These are phyloP conservation scores for Saccharomycopsis fibuligera DNA, from an alignment of 805 yeast genomes.

Conservation along the genomic window DNA sequence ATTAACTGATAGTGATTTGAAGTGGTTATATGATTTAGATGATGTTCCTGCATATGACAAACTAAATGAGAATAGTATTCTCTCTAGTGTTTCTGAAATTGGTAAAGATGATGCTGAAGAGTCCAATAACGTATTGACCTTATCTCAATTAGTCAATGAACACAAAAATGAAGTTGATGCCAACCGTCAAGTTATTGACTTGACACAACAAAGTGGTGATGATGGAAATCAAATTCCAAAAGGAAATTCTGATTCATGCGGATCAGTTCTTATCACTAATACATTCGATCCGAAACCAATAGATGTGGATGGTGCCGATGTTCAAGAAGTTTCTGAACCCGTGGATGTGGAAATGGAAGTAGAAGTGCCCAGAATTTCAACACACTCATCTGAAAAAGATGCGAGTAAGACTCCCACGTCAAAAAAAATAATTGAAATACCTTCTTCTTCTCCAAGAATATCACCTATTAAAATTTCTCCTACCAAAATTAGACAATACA, in stretches of 20 bases:
- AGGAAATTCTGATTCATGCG: background rate
- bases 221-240: background rate
- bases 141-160: constrained; percentile 11
- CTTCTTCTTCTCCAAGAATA: constrained; percentile 19
- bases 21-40: constrained; percentile 19
- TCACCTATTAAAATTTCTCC: constrained; percentile 16
- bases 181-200: background rate
- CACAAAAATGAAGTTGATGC: background rate
- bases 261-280: background rate
- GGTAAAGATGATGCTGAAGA: background rate
- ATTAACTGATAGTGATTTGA: constrained; percentile 16
- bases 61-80: background rate
- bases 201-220: constrained; percentile 1
- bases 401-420: background rate
- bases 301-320: background rate
- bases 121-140: constrained; percentile 1
- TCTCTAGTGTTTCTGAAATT: constrained; percentile 1
- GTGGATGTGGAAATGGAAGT: background rate
- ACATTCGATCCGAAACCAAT: too few relatives aligned
- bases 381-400: too few relatives aligned
- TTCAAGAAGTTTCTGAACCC: background rate
- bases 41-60: background rate
- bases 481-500: background rate
- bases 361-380: too few relatives aligned
- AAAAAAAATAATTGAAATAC: constrained; percentile 6